Conservation (phyloP, 2,329 filamentous ascomycete species). For the Aspergillus sclerotialis region DNA sequence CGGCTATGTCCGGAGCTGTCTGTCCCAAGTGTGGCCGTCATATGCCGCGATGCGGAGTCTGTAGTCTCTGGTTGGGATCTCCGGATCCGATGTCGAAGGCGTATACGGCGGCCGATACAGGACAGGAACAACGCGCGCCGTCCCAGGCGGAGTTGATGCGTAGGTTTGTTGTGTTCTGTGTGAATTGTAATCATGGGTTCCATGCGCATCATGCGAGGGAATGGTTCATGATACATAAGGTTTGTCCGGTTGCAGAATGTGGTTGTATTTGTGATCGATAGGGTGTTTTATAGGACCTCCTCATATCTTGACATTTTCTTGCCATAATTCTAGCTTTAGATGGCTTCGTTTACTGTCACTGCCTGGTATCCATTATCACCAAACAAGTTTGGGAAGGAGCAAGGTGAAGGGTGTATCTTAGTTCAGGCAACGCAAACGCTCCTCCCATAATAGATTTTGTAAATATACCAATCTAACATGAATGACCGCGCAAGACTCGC, state of each 20-base stretch:
- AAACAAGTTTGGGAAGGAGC: too few relatives aligned
- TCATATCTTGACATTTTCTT: conserved; percentile 1
- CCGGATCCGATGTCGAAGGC: conserved; percentile 46
- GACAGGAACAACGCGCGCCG: conserved; percentile 15
- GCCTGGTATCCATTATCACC: too few relatives aligned
- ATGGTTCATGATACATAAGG: conserved; percentile 47
- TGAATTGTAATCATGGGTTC: conserved; percentile 57
- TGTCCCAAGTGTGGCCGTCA: conserved; percentile 57
- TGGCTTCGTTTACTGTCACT: too few relatives aligned
- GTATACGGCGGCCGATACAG: conserved; percentile 27
- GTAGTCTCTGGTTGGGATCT: conserved; percentile 54
- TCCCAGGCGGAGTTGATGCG: conserved; percentile 43
- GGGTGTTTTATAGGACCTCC: too few relatives aligned
- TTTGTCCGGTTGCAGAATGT: conserved; percentile 36
- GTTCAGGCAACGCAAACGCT: too few relatives aligned
- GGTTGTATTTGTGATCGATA: conserved; percentile 35
- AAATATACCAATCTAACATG: too few relatives aligned
- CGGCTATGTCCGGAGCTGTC: conserved; percentile 42
- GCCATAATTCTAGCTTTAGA: neutral
- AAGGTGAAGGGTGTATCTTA: too few relatives aligned
- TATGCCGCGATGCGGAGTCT: conserved; percentile 57
- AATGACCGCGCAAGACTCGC: too few relatives aligned
- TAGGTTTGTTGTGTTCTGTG: conserved; percentile 54
- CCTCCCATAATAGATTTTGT: too few relatives aligned
- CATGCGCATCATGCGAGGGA: conserved; percentile 56